Conservation (phyloP, 768 basidiomycete species). For the Psilocybe sp. region DNA sequence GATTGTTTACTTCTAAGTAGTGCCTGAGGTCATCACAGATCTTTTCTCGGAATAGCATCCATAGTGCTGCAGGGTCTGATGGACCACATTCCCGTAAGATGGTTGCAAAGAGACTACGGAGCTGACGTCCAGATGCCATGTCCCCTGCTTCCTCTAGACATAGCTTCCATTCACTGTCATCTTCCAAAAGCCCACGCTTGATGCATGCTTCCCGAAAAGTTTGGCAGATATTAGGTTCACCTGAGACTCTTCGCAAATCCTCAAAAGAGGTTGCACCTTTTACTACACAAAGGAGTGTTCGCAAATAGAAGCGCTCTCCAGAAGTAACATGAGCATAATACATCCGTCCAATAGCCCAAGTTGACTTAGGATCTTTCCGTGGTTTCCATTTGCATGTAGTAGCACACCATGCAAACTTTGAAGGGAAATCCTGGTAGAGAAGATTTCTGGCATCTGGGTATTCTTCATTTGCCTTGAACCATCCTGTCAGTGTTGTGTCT, state of each 20-base stretch:
- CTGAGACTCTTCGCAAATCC: conserved; percentile 8
- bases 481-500: conserved; percentile 27
- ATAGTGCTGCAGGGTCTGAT: conserved; percentile 29
- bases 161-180: conserved; percentile 43
- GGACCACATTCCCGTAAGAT: conserved; percentile 34
- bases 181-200: conserved; percentile 37
- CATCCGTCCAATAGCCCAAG: conserved; percentile 42
- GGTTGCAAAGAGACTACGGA: conserved; percentile 37
- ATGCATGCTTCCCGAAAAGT: conserved; percentile 41
- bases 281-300: conserved; percentile 34
- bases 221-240: conserved; percentile 15
- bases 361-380: too few relatives aligned
- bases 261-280: conserved; percentile 29
- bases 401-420: conserved; percentile 15
- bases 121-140: conserved; percentile 33
- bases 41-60: conserved; percentile 27
- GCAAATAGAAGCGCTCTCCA: conserved; percentile 40
- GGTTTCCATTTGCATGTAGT: too few relatives aligned
- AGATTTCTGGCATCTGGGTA: conserved; percentile 9
- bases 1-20: conserved; percentile 13
- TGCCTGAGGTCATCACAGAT: conserved; percentile 40
- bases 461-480: conserved; percentile 30
- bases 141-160: conserved; percentile 38
- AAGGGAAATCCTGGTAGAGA: conserved; percentile 36
- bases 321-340: conserved; percentile 32